Conservation (phyloP, 1,284 basidiomycete species). For the Porogramme epimiltina region DNA sequence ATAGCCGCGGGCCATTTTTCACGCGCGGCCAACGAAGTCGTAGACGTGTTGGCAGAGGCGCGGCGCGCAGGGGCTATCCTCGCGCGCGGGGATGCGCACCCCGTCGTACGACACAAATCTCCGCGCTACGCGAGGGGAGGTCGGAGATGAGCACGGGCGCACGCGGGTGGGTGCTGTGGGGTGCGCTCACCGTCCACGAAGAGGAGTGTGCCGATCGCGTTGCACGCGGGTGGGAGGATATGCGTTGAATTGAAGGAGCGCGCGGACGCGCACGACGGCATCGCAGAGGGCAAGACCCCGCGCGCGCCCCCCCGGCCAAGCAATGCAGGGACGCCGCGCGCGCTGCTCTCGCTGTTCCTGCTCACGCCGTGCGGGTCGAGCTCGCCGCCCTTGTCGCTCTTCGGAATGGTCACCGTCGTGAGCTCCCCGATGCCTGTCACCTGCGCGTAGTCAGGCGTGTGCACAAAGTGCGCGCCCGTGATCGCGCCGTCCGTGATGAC, state of each 20-base stretch:
- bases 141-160: not conserved
- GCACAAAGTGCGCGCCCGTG: constrained; percentile 68
- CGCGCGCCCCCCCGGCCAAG: too few relatives aligned
- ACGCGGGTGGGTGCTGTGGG: too few relatives aligned
- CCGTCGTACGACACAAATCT: constrained; percentile 59
- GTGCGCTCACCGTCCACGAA: constrained; percentile 64
- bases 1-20: constrained; percentile 74
- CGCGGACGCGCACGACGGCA: too few relatives aligned
- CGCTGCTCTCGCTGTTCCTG: constrained; percentile 51
- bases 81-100: constrained; percentile 80
- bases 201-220: constrained; percentile 70
- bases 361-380: constrained; percentile 64
- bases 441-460: constrained; percentile 72
- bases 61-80: constrained; percentile 56
- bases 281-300: too few relatives aligned
- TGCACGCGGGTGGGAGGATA: too few relatives aligned
- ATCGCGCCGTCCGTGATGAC: constrained; percentile 81
- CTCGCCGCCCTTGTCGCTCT: constrained; percentile 62
- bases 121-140: too few relatives aligned
- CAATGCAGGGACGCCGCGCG: too few relatives aligned
- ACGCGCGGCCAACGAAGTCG: constrained; percentile 64
- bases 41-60: constrained; percentile 68
- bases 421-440: constrained; percentile 69
- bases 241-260: too few relatives aligned
- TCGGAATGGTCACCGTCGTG: constrained; percentile 64